phyloP scores from a whole-genome alignment of 345 rosid genomes.

The Trapa incisa region DNA sequence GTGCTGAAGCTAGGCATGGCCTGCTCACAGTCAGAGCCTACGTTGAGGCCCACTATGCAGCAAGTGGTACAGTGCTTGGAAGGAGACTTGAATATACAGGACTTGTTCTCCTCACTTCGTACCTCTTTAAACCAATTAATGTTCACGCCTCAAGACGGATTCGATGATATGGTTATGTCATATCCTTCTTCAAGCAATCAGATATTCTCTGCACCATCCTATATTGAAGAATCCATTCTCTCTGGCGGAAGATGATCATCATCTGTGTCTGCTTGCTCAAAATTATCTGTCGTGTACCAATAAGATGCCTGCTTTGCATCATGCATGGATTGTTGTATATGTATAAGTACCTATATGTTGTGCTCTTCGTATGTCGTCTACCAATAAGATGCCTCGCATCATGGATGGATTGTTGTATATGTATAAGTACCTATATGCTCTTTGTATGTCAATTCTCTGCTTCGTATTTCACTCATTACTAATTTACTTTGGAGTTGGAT shows the following conservation, averaged over 20 bases:
- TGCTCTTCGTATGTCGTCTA: no score
- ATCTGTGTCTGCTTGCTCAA: no score
- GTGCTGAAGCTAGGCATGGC: conserved; percentile 34
- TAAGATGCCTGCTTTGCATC: no score
- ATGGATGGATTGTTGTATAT: no score
- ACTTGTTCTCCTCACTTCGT: conserved; percentile 14
- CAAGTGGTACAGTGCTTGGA: conserved; percentile 35
- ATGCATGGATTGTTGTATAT: no score
- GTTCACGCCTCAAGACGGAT: conserved; percentile 22
- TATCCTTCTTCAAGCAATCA: conserved; percentile 22
- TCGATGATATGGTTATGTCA: conserved; percentile 25
- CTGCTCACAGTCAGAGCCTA: conserved; percentile 32
- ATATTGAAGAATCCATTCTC: conserved; percentile 40
- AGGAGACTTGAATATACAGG: conserved; percentile 29
- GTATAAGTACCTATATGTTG: no score
- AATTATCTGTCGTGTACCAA: no score
- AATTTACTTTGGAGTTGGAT: no score
- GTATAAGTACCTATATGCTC: no score
- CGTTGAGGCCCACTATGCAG: conserved; percentile 38
- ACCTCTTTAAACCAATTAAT: conserved; percentile 19
- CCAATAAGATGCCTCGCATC: no score
- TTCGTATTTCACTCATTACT: no score
- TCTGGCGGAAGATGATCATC: conserved; percentile 19
- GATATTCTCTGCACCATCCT: conserved; percentile 21
- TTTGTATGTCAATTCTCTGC: no score